A percentile compares a stretch with the other conserved stretches of the same genome.
These are phyloP conservation scores for Suillus ampliporus DNA, from an alignment of 768 basidiomycete species.

Conservation along the genomic window DNA sequence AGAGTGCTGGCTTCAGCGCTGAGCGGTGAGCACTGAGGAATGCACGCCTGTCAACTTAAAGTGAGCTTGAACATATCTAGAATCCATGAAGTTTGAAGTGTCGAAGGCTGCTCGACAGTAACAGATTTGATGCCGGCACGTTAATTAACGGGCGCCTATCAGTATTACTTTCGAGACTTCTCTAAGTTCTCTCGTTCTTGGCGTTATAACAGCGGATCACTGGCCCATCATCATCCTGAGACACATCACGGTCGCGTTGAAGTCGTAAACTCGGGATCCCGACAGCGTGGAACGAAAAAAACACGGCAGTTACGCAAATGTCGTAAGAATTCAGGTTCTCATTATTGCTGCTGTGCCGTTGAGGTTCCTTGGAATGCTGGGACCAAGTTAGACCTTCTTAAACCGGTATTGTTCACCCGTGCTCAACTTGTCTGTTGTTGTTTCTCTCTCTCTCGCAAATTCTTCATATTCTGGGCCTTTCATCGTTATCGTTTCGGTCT, in stretches of 20 bases:
- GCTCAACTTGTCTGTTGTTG: neutral
- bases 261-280: neutral
- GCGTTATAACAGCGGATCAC: neutral
- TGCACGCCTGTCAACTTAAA: neutral
- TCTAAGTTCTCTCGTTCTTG: too few relatives aligned
- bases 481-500: neutral
- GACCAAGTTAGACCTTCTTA: conserved; percentile 4
- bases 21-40: neutral
- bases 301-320: neutral
- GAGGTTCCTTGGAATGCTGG: conserved; percentile 9
- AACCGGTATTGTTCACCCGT: neutral
- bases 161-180: neutral
- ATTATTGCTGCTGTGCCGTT: conserved; percentile 5
- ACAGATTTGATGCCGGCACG: neutral
- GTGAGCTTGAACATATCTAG: neutral
- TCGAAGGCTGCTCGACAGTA: neutral
- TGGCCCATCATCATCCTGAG: conserved; percentile 2
- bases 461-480: conserved; percentile 4
- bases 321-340: neutral
- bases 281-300: conserved; percentile 4
- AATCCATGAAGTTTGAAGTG: neutral
- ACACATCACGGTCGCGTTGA: neutral
- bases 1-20: neutral
- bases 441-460: neutral
- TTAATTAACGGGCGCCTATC: neutral